Evolutionary conservation across 129 eudicot species (phyloP).

Genomic region (Escallonia rubra): DNA sequence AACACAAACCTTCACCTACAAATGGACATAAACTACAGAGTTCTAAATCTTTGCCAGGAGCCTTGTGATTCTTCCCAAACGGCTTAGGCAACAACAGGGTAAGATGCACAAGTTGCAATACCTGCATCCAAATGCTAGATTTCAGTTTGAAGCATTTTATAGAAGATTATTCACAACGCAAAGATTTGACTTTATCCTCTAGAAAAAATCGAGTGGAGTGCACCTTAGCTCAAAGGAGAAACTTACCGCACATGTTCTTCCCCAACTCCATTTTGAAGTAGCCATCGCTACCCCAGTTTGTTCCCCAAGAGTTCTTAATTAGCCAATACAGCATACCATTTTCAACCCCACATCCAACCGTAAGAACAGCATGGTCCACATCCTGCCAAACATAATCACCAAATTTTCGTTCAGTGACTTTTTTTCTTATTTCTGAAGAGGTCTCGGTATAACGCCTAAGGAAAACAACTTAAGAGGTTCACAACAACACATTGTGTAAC

Average conservation of each 20-base stretch:
- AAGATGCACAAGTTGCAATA: constrained; percentile 97
- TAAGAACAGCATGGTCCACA: constrained; percentile 97
- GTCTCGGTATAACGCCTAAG: background rate
- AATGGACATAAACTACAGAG: constrained; percentile 6
- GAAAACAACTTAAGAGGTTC: background rate
- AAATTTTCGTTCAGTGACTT: background rate
- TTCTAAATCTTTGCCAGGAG: background rate
- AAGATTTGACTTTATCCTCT: no score
- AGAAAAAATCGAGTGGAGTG: no score
- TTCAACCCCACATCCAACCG: constrained; percentile 98
- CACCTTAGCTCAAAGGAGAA: background rate
- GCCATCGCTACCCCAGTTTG: constrained; percentile 88
- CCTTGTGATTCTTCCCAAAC: constrained; percentile 3
- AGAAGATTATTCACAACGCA: background rate
- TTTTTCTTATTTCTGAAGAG: background rate
- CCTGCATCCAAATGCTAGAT: constrained; percentile 41
- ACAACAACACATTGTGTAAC: background rate
- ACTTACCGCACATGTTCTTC: constrained; percentile 98
- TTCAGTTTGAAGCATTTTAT: constrained; percentile 3
- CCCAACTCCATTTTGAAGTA: constrained; percentile 99
- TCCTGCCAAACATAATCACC: constrained; percentile 46
- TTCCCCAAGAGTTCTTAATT: constrained; percentile 98
- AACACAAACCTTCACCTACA: constrained; percentile 1
- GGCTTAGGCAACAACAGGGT: constrained; percentile 68
- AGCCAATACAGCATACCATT: constrained; percentile 87